Conservation (phyloP, 2,329 filamentous ascomycete species). For the Hypoxylon sp. region DNA sequence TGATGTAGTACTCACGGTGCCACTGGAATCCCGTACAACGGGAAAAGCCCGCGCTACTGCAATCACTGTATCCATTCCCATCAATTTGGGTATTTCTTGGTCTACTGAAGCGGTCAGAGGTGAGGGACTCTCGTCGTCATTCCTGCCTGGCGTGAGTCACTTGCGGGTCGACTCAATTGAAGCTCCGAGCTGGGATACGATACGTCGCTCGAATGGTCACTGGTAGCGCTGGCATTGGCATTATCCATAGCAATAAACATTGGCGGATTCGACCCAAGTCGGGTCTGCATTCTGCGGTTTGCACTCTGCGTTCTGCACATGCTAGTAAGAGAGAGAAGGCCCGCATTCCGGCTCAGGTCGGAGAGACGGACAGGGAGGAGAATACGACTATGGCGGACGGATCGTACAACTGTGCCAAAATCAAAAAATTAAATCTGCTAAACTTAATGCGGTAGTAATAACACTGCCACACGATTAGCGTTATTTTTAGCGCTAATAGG, state of each 20-base stretch:
- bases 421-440: too few species aligned
- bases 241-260: constrained; percentile 34
- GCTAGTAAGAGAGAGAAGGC: constrained; percentile 33
- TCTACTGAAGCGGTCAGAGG: constrained; percentile 40
- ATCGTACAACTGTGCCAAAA: too few species aligned
- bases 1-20: constrained; percentile 37
- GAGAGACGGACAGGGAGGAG: constrained; percentile 38
- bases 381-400: too few species aligned
- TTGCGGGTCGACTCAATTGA: constrained; percentile 35
- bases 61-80: constrained; percentile 30
- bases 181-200: constrained; percentile 25
- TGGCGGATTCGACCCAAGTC: constrained; percentile 28
- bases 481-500: too few species aligned
- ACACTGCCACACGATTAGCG: too few species aligned
- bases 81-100: constrained; percentile 31
- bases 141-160: constrained; percentile 27
- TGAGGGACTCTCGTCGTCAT: constrained; percentile 26
- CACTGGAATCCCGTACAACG: constrained; percentile 36
- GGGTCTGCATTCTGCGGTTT: constrained; percentile 37
- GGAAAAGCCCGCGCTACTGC: constrained; percentile 36
- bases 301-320: constrained; percentile 31
- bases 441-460: too few species aligned
- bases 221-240: constrained; percentile 30
- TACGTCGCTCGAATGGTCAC: constrained; percentile 31
- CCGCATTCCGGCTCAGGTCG: constrained; percentile 41